Evolutionary conservation across 2,329 filamentous ascomycete species (phyloP).

Genomic region (Orbilia blumenaviensis): DNA sequence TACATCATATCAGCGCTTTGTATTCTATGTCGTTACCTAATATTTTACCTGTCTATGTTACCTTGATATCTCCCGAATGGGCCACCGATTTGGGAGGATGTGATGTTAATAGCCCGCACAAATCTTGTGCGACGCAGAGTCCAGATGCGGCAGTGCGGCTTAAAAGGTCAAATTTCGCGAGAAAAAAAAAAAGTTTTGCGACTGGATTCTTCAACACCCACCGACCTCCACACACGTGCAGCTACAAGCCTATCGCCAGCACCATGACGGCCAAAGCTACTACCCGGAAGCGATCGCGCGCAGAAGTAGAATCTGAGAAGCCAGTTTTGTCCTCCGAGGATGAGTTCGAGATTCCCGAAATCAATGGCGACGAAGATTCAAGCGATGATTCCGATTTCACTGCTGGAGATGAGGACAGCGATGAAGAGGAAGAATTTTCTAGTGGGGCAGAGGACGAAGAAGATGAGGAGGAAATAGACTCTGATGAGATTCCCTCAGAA

Average conservation of each 20-base stretch:
- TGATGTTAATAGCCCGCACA: not conserved
- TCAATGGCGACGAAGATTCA: conserved; percentile 62
- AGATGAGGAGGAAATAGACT: conserved; percentile 64
- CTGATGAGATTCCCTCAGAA: conserved; percentile 65
- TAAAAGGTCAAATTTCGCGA: conserved; percentile 48
- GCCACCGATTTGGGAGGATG: not conserved
- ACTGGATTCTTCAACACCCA: conserved; percentile 36
- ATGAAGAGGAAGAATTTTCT: conserved; percentile 65
- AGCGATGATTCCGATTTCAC: conserved; percentile 64
- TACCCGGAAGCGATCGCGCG: conserved; percentile 42
- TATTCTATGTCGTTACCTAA: conserved; percentile 7
- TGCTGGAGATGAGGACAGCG: conserved; percentile 67
- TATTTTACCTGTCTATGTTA: no score
- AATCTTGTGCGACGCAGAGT: conserved; percentile 21
- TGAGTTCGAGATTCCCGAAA: conserved; percentile 51
- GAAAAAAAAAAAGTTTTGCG: conserved; percentile 52
- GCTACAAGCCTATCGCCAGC: conserved; percentile 18
- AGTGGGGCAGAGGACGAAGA: conserved; percentile 67
- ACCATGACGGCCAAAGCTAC: conserved; percentile 31
- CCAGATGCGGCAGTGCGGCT: conserved; percentile 46
- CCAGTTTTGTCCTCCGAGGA: conserved; percentile 45
- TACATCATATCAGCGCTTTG: not conserved
- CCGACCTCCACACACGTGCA: conserved; percentile 8
- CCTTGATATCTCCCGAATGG: no score
- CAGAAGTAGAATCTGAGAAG: conserved; percentile 37